Evolutionary conservation across 495 filamentous ascomycete species (phyloP).

Genomic region (Cercophora scortea): DNA sequence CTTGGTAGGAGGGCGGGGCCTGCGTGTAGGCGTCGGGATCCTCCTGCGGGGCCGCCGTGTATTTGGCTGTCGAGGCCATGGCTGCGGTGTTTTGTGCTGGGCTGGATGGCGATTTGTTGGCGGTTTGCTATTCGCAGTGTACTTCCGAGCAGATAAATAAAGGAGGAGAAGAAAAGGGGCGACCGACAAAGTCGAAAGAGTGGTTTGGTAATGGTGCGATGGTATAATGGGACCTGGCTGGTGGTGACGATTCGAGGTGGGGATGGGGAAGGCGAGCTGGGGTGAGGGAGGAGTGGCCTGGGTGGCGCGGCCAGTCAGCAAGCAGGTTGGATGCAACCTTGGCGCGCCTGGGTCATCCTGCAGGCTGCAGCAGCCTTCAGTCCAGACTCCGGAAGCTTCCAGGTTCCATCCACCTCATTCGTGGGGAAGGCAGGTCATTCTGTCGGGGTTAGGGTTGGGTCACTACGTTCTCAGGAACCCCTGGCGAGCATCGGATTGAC

Average conservation of each 20-base stretch:
- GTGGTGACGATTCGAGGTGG: neutral
- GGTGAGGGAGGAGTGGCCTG: no score
- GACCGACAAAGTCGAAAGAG: neutral
- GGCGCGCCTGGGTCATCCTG: no score
- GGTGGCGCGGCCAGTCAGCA: no score
- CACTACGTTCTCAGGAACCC: no score
- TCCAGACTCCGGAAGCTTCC: no score
- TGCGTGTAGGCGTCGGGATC: conserved; percentile 72
- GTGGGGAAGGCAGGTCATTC: no score
- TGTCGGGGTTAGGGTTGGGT: no score
- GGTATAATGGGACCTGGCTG: neutral
- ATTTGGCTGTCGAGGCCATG: conserved; percentile 66
- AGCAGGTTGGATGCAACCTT: no score
- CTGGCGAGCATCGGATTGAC: no score
- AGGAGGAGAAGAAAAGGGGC: neutral
- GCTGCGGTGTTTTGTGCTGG: neutral
- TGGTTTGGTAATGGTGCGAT: neutral
- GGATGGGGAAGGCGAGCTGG: no score
- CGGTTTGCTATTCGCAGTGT: neutral
- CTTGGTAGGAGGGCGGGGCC: conserved; percentile 70
- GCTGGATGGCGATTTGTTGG: neutral
- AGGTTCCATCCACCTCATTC: no score
- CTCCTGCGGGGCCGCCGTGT: conserved; percentile 62
- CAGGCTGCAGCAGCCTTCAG: no score
- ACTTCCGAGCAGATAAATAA: neutral